phyloP scores from a whole-genome alignment of 805 yeast genomes.

The Nakazawaea ambrosiae region DNA sequence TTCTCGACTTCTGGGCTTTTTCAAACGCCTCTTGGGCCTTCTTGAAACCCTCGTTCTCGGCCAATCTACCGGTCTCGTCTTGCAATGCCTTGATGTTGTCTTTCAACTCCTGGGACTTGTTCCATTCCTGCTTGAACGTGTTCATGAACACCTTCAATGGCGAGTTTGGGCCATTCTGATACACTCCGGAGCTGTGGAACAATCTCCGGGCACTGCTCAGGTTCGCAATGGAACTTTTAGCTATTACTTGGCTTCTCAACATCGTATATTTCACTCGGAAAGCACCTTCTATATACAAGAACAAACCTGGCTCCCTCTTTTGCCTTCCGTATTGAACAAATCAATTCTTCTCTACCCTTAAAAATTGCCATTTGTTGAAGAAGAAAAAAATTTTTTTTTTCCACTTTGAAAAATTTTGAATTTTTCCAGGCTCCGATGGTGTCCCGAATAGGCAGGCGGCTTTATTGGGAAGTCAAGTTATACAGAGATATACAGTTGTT shows the following conservation, averaged over 20 bases:
- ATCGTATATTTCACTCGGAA: no score
- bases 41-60: conserved; percentile 90
- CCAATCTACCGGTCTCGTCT: conserved; percentile 91
- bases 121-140: conserved; percentile 87
- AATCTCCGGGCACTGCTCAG: not conserved
- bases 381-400: no score
- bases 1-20: conserved; percentile 66
- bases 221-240: not conserved
- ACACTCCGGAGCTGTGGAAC: not conserved
- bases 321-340: no score
- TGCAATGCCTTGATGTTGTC: conserved; percentile 90
- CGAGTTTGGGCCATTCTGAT: conserved; percentile 37
- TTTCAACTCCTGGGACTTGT: conserved; percentile 82
- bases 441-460: no score
- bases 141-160: conserved; percentile 92
- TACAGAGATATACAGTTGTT: conserved; percentile 18
- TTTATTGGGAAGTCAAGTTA: no score
- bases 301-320: no score
- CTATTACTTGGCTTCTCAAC: conserved; percentile 9
- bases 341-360: no score
- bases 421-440: no score
- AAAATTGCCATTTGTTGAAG: no score
- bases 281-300: conserved; percentile 7
- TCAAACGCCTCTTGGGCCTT: conserved; percentile 90
- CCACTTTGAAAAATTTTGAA: no score